phyloP scores from a whole-genome alignment of 192 early-diverging fungal species.

The Linnemannia exigua region DNA sequence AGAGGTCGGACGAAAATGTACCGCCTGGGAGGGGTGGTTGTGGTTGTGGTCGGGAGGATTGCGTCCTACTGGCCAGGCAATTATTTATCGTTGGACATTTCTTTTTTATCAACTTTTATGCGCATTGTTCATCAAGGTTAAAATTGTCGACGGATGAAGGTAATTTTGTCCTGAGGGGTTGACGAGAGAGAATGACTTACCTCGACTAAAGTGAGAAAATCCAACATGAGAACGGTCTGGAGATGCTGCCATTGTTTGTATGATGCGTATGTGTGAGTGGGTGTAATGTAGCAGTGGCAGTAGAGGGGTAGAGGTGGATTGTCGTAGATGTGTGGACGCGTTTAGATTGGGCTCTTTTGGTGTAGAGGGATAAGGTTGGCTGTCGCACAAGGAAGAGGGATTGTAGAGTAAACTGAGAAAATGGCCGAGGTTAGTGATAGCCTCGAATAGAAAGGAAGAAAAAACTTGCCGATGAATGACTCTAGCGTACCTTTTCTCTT shows the following conservation, averaged over 20 bases:
- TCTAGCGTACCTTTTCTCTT: not conserved
- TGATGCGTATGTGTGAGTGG: not conserved
- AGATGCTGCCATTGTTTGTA: conserved; percentile 5
- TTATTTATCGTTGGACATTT: not conserved
- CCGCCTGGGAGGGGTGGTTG: not conserved
- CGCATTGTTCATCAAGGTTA: not conserved
- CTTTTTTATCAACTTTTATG: not conserved
- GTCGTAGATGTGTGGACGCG: not conserved
- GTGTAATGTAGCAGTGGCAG: not conserved
- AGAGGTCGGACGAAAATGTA: not conserved
- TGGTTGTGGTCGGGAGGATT: not conserved
- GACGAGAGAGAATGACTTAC: not conserved
- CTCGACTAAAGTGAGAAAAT: conserved; percentile 1
- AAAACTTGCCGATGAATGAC: not conserved
- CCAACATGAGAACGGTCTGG: conserved; percentile 2
- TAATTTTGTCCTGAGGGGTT: not conserved
- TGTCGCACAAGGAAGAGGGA: not conserved
- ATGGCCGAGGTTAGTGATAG: not conserved
- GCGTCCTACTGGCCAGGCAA: not conserved
- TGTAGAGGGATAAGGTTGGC: not conserved
- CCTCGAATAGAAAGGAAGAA: not conserved
- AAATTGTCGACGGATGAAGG: not conserved
- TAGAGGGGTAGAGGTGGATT: not conserved
- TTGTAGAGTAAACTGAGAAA: not conserved
- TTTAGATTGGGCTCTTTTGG: not conserved